Evolutionary conservation across 345 rosid species (phyloP).

Genomic region (Camelina laxa): DNA sequence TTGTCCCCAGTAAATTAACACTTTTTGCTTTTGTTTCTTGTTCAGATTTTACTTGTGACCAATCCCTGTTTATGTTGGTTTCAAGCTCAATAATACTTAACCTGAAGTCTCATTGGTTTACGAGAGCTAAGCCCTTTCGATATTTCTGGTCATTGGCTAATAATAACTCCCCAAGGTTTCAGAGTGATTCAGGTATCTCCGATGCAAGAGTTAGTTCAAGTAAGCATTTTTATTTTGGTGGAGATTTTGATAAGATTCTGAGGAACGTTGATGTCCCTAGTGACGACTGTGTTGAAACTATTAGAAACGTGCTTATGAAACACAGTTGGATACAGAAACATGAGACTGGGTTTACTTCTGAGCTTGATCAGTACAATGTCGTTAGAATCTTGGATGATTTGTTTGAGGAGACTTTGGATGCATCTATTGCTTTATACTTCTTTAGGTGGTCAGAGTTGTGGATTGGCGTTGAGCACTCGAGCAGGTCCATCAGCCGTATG

Average conservation of each 20-base stretch:
- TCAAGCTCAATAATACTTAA: slow-evolving; percentile 28
- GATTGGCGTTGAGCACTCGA: slow-evolving; percentile 42
- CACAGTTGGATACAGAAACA: slow-evolving; percentile 39
- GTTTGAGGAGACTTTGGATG: slow-evolving; percentile 50
- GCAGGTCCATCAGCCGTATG: slow-evolving; percentile 42
- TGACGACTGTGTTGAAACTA: slow-evolving; percentile 31
- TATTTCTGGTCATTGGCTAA: slow-evolving; percentile 5
- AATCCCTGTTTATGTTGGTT: slow-evolving; percentile 41
- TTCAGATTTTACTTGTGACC: slow-evolving; percentile 27
- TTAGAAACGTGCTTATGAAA: slow-evolving; percentile 38
- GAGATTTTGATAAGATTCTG: slow-evolving; percentile 26
- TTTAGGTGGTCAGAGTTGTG: slow-evolving; percentile 51
- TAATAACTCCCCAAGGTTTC: neutral
- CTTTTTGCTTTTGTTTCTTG: neutral
- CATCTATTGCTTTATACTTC: slow-evolving; percentile 51
- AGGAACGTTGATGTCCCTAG: slow-evolving; percentile 18
- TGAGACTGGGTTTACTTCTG: slow-evolving; percentile 28
- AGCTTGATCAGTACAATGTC: slow-evolving; percentile 44
- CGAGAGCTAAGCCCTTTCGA: slow-evolving; percentile 31
- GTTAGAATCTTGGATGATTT: slow-evolving; percentile 43
- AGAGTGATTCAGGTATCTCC: slow-evolving; percentile 22
- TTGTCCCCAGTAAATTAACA: no score
- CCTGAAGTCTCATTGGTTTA: slow-evolving; percentile 27
- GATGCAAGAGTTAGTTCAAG: neutral
- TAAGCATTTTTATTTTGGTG: slow-evolving; percentile 37